Base-by-base conservation (phyloP, 2,329 filamentous ascomycete genomes). In the Pestalotiopsis sp. region DNA sequence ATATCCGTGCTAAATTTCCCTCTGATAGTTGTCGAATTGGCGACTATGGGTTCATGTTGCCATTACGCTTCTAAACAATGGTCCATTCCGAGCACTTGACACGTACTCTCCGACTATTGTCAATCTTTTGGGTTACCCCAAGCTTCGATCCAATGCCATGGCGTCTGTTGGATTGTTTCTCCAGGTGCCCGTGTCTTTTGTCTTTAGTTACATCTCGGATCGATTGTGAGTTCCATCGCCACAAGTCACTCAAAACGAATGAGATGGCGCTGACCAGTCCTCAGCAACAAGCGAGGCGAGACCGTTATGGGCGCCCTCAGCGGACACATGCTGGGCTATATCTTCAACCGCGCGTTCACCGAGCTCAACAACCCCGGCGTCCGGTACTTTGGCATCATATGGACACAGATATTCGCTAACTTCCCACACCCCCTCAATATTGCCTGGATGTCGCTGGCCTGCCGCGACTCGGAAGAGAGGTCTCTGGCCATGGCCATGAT, bases 401-500 rank as follows among this genome's bases (percentile, higher is more conserved):
- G 84, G 83, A 87, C 84, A 0, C 85, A 87, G 71, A 82, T 79
- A 0, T 87, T 87, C 67, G 84, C 83, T 22, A 86, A 84, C 3
- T 86, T 86, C 67, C 82, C 83, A 1, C 85, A 87, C 66, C 85
- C 85, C 0, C 79, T 89, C 24, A 89, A 89, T 72, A 87, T 89
- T 63, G 83, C 86, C 1, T 89, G 87, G 86, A 80, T 89, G 74
- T 88, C 86, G 0, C 77, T 89, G 0, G 81, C 84, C 2, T 87
- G 87, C 73, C 80, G 81, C 0, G 85, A 87, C 64, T 87, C 86
- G 0, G 86, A 89, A 69, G 84, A 88, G 70, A 79, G 87, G 62
- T 86, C 87, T 0, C 79, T 89, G 0, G 85, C 86, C 11, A 89
- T 89, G 87, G 86, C 87, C 7, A 83, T 82, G 77, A 81, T 88